Conservation (phyloP, 305 asterid genomes). For the Coffea humblotiana region DNA sequence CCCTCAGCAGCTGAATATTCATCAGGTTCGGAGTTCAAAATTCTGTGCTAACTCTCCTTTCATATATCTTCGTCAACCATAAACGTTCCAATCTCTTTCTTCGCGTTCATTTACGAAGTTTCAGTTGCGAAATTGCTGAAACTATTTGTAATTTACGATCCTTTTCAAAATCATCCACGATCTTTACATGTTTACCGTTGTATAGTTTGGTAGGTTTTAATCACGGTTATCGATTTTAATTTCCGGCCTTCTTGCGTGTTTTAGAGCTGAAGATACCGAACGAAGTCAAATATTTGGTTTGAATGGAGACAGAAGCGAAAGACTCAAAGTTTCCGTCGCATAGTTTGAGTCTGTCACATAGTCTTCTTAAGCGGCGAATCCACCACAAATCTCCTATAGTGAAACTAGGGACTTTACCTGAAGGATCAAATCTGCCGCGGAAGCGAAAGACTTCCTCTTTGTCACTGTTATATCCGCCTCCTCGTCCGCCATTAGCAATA, state of each 20-base stretch:
- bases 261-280: neutral
- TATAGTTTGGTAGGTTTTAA: neutral
- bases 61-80: neutral
- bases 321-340: neutral
- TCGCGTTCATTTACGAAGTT: neutral
- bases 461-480: conserved; percentile 1
- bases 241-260: neutral
- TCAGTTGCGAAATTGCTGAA: neutral
- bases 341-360: neutral
- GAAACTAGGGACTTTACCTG: neutral
- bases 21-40: neutral
- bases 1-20: neutral
- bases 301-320: conserved; percentile 1
- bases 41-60: neutral
- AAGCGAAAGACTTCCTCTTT: conserved; percentile 8
- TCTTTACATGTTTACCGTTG: neutral
- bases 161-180: neutral
- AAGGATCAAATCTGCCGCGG: conserved; percentile 1
- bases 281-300: conserved; percentile 5
- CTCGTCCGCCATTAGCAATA: neutral
- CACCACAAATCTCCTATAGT: neutral
- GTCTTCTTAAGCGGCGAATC: neutral
- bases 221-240: neutral
- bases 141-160: neutral
- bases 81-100: neutral